Percentiles rank a stretch among this genome's conserved stretches.
These are phyloP conservation scores for Hypoxylon lienhwacheense DNA, from an alignment of 495 filamentous ascomycete species.

Conservation along the genomic window DNA sequence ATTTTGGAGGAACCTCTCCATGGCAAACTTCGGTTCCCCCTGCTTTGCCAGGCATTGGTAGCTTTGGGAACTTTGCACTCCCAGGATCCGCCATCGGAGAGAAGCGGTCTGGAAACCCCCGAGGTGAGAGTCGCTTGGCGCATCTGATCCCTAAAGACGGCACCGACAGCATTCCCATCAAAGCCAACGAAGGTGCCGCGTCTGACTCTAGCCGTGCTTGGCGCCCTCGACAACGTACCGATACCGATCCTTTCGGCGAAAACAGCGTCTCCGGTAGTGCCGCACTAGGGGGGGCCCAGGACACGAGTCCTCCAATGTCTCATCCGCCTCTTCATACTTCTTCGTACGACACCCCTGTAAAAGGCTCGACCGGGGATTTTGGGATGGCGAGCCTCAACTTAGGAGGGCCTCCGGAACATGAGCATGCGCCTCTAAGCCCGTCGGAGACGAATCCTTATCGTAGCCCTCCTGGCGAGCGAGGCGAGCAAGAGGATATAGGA, in stretches of 20 bases:
- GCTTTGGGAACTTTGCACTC: slow-evolving; percentile 84
- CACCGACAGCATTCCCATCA: slow-evolving; percentile 61
- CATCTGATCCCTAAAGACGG: slow-evolving; percentile 79
- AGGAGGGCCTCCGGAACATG: slow-evolving; percentile 53
- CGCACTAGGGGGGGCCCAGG: slow-evolving; percentile 75
- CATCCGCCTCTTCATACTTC: slow-evolving; percentile 43
- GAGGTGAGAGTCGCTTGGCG: slow-evolving; percentile 81
- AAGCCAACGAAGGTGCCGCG: slow-evolving; percentile 38
- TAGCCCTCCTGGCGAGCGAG: slow-evolving; percentile 82
- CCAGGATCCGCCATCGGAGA: slow-evolving; percentile 60
- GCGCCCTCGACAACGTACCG: slow-evolving; percentile 63
- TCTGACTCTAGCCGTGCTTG: slow-evolving; percentile 45
- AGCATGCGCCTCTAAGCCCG: slow-evolving; percentile 70
- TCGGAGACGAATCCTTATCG: slow-evolving; percentile 98
- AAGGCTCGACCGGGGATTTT: slow-evolving; percentile 64
- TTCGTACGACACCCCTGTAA: slow-evolving; percentile 60
- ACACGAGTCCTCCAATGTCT: slow-evolving; percentile 60
- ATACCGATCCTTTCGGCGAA: slow-evolving; percentile 81
- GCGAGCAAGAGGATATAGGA: slow-evolving; percentile 67
- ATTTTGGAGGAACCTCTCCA: slow-evolving; percentile 62
- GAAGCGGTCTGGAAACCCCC: slow-evolving; percentile 69
- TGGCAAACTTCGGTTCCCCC: slow-evolving; percentile 62
- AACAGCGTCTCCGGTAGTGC: slow-evolving; percentile 69
- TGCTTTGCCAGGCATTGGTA: slow-evolving; percentile 72
- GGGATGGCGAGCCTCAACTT: slow-evolving; percentile 79